Evolutionary conservation across 1,284 basidiomycete genomes (phyloP), one percentile per base, ranked within the genome.

Genomic region (Sanghuangporus baumii): DNA sequence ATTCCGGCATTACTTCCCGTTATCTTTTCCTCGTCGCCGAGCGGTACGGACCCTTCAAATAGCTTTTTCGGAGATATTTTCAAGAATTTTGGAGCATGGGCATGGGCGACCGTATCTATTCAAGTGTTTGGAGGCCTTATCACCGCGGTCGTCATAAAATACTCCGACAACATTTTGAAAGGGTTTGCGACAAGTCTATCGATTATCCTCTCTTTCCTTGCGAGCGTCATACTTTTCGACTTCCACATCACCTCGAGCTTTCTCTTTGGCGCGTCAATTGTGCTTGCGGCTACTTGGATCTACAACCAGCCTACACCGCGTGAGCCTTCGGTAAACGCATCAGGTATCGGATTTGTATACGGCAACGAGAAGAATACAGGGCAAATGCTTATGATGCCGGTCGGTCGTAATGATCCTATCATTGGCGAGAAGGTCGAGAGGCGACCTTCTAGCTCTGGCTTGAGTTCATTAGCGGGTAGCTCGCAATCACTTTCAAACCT

Each of bases 161-260:
- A 93, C 73, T 86, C 91, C 57, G 91, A 93, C 75, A 94, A 94
- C 75, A 94, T 93, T 69, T 81, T 92, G 72, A 96, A 96, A 74
- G 93, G 96, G 41, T 98, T 98, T 71, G 96, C 96, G 12, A 96
- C 95, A 4, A 93, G 89, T 67, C 79, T 98, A 67, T 91, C 89
- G 72, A 97, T 98, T 74, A 86, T 98, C 69, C 84, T 98, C 67
- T 96, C 94, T 55, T 97, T 96, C 82, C 80, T 94, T 63, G 92
- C 91, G 2, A 93, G 91, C 4, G 89, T 96, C 61, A 85, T 85
- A 8, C 84, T 97, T 47, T 97, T 97, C 81, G 80, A 89, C 71
- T 95, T 95, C 78, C 82, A 83, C 50, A 88, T 98, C 73, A 93
- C 95, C 0, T 80, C 87, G 61, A 85, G 89, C 0, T 98, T 98